phyloP scores from a whole-genome alignment of 306 rosid species.

The Cicer judaicum region DNA sequence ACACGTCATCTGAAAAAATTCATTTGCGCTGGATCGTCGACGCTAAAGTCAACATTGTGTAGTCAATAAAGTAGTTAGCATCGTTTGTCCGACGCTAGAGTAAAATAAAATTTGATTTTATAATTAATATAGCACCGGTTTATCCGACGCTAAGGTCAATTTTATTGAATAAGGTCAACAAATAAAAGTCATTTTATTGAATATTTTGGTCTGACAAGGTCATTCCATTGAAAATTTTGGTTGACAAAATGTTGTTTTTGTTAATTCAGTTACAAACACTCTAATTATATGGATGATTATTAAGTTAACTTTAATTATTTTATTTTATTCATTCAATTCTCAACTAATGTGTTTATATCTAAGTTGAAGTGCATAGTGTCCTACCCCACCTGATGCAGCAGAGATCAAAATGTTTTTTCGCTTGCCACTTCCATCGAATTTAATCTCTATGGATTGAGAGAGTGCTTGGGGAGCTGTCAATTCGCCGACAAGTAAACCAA shows the following conservation, averaged over 20 bases:
- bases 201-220: background rate
- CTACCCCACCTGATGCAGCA: slow-evolving; percentile 92
- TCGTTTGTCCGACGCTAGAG: no score
- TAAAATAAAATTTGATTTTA: no score
- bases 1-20: no score
- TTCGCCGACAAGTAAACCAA: slow-evolving; percentile 66
- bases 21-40: no score
- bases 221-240: background rate
- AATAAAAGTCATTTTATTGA: background rate
- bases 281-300: background rate
- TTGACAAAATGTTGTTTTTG: slow-evolving; percentile 9
- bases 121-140: no score
- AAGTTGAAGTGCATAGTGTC: slow-evolving; percentile 78
- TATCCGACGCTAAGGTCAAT: no score
- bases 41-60: no score
- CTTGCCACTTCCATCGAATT: slow-evolving; percentile 58
- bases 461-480: slow-evolving; percentile 70
- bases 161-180: background rate
- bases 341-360: background rate
- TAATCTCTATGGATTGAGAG: slow-evolving; percentile 57
- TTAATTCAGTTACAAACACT: slow-evolving; percentile 2
- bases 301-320: background rate
- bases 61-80: no score
- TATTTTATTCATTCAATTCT: slow-evolving; percentile 27
- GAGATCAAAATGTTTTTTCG: slow-evolving; percentile 66